Evolutionary conservation across 78 protist species (phyloP).

Genomic region (Dictyostelium purpureum): DNA sequence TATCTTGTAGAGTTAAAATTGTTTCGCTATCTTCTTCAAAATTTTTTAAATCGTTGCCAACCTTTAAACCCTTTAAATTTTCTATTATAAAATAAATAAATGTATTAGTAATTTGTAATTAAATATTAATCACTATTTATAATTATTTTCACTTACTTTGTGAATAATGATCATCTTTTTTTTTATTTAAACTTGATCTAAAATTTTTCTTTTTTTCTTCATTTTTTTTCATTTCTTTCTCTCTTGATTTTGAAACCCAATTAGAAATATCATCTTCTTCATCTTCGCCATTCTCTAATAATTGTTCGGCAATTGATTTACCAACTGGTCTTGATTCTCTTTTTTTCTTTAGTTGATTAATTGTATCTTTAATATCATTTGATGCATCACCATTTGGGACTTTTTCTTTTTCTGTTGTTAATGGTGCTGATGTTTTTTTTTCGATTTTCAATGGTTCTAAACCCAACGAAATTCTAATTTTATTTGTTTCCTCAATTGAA

Average conservation of each 20-base stretch:
- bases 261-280: constrained; percentile 46
- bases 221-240: background rate
- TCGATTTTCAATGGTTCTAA: constrained; percentile 58
- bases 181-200: background rate
- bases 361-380: background rate
- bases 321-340: constrained; percentile 26
- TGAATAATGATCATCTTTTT: background rate
- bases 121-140: background rate
- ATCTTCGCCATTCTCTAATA: constrained; percentile 18
- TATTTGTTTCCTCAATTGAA: constrained; percentile 69
- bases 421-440: background rate
- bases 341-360: constrained; percentile 31
- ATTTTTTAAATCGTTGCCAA: constrained; percentile 23
- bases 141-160: background rate
- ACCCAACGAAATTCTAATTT: constrained; percentile 59
- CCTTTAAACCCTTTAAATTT: constrained; percentile 29
- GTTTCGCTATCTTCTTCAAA: constrained; percentile 54
- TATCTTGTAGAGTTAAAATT: constrained; percentile 44
- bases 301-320: constrained; percentile 65
- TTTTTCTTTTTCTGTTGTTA: background rate
- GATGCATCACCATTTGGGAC: background rate
- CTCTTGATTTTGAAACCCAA: constrained; percentile 47
- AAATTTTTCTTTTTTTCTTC: background rate
- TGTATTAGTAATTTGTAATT: background rate
- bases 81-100: background rate